These are phyloP conservation scores for Mycothermus thermophilus DNA, from an alignment of 495 filamentous ascomycete species.

Conservation along the genomic window DNA sequence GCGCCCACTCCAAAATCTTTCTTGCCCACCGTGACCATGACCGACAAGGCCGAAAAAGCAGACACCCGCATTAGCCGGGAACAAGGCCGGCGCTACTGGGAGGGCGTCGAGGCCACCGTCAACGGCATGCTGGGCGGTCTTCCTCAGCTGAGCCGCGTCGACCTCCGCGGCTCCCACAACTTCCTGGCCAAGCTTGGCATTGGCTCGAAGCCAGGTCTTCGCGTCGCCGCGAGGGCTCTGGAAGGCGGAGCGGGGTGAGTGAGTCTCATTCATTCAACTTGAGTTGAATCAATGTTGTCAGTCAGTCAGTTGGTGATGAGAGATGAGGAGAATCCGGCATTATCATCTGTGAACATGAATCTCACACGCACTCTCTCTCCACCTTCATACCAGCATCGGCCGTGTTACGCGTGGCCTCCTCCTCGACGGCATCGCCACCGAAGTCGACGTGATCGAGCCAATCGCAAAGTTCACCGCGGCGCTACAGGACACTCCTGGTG, in stretches of 20 bases:
- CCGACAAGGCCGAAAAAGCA: neutral
- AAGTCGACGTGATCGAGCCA: constrained; percentile 40
- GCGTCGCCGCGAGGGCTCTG: constrained; percentile 18
- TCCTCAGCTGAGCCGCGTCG: constrained; percentile 50
- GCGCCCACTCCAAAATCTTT: no score
- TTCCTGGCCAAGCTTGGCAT: constrained; percentile 67
- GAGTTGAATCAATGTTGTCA: constrained; percentile 10
- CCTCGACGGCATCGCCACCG: constrained; percentile 9
- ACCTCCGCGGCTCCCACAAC: constrained; percentile 60
- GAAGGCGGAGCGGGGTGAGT: constrained; percentile 44
- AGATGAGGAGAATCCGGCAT: no score
- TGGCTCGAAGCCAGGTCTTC: constrained; percentile 20
- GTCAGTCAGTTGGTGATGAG: no score
- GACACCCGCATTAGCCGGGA: constrained; percentile 40
- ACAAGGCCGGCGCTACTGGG: constrained; percentile 59
- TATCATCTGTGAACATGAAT: no score
- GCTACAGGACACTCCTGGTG: constrained; percentile 26
- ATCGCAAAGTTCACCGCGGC: constrained; percentile 42
- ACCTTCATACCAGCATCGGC: no score
- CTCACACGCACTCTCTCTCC: no score
- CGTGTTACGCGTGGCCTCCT: constrained; percentile 35
- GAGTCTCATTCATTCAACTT: neutral
- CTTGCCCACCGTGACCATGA: no score
- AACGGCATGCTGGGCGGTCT: constrained; percentile 72
- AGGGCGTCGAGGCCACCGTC: constrained; percentile 49